A percentile compares a stretch with the other conserved stretches of the same genome.
phyloP scores from a whole-genome alignment of 805 yeast species.

The Candida suzukii region DNA sequence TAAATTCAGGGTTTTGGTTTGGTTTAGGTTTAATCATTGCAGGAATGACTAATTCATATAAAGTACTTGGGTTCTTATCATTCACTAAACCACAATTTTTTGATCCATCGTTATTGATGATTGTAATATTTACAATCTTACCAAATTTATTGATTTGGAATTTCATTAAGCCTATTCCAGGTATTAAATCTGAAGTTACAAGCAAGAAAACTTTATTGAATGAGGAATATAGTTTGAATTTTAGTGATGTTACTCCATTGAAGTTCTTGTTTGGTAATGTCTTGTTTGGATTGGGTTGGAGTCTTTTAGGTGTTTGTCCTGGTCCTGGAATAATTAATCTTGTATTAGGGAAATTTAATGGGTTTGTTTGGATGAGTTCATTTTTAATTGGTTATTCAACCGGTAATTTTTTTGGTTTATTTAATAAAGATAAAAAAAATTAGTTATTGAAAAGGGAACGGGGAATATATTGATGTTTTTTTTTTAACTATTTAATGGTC shows the following conservation, averaged over 20 bases:
- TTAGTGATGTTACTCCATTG: slow-evolving; percentile 14
- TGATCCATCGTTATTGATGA: slow-evolving; percentile 41
- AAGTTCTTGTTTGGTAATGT: slow-evolving; percentile 34
- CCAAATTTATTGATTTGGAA: slow-evolving; percentile 38
- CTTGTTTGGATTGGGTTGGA: slow-evolving; percentile 50
- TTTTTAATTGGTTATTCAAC: slow-evolving; percentile 24
- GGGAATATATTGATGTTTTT: background rate
- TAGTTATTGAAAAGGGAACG: background rate
- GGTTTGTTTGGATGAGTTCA: slow-evolving; percentile 21
- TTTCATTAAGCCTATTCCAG: slow-evolving; percentile 8
- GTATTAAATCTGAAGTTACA: background rate
- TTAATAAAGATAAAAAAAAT: too few relatives aligned
- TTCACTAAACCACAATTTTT: slow-evolving; percentile 27
- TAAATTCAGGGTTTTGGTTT: slow-evolving; percentile 26
- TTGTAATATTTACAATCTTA: slow-evolving; percentile 33
- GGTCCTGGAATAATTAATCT: slow-evolving; percentile 39
- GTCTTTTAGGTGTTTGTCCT: slow-evolving; percentile 43
- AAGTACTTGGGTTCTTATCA: slow-evolving; percentile 40
- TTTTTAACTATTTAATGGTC: background rate
- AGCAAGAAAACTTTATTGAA: slow-evolving; percentile 14
- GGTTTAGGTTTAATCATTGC: slow-evolving; percentile 40
- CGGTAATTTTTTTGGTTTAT: too few relatives aligned
- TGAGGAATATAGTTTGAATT: slow-evolving; percentile 18
- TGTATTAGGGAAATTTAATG: slow-evolving; percentile 16
- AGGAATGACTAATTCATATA: slow-evolving; percentile 38